Percentiles rank a stretch among this genome's conserved stretches.
Evolutionary conservation across 495 filamentous ascomycete species (phyloP).

Genomic region (Eremomyces bilateralis): DNA sequence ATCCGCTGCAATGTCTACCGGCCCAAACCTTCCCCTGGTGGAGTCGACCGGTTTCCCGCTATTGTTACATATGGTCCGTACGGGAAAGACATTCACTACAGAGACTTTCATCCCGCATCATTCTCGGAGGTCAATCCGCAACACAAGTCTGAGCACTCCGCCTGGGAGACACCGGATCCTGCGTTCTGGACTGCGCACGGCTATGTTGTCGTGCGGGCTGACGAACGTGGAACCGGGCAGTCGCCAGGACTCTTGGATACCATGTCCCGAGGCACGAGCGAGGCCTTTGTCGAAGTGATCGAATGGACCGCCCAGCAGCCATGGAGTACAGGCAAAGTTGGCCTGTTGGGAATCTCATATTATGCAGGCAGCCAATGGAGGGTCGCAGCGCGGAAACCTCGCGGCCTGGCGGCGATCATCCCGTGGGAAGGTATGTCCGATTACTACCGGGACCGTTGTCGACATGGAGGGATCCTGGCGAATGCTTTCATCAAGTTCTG

Average conservation of each 20-base stretch:
- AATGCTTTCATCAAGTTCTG: slow-evolving; percentile 40
- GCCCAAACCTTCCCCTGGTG: slow-evolving; percentile 10
- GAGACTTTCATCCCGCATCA: slow-evolving; percentile 24
- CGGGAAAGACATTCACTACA: slow-evolving; percentile 38
- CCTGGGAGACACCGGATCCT: slow-evolving; percentile 44
- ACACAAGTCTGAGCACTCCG: slow-evolving; percentile 25
- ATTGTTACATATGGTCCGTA: slow-evolving; percentile 40
- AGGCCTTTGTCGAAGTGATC: slow-evolving; percentile 38
- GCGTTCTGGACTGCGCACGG: slow-evolving; percentile 38
- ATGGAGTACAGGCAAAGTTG: slow-evolving; percentile 41
- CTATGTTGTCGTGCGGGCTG: slow-evolving; percentile 37
- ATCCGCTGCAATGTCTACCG: slow-evolving; percentile 16
- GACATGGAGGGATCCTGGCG: slow-evolving; percentile 43
- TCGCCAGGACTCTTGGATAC: slow-evolving; percentile 35
- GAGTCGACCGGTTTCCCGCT: slow-evolving; percentile 20
- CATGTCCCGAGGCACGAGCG: slow-evolving; percentile 34
- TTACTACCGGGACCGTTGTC: slow-evolving; percentile 39
- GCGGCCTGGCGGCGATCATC: slow-evolving; percentile 35
- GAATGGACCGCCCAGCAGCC: slow-evolving; percentile 39
- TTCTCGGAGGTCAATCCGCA: slow-evolving; percentile 26
- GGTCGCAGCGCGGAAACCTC: slow-evolving; percentile 36
- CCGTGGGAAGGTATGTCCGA: slow-evolving; percentile 54
- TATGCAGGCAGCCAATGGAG: slow-evolving; percentile 43
- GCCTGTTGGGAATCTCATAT: slow-evolving; percentile 38
- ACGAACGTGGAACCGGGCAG: slow-evolving; percentile 37